Conservation (phyloP, 2,329 filamentous ascomycete species). For the Xylaria digitata region DNA sequence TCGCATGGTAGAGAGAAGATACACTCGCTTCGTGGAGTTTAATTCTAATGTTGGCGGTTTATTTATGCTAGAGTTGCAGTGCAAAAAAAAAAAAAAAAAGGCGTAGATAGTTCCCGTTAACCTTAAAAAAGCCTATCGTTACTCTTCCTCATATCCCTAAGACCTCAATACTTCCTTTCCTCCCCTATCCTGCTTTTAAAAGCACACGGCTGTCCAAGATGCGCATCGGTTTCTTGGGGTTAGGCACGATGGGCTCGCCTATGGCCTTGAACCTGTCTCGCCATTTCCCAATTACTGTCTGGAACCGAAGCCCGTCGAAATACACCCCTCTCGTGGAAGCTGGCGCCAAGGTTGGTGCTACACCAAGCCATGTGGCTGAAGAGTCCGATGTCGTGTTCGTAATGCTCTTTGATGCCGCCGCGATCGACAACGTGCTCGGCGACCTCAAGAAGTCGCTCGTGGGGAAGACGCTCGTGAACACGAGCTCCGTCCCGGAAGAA, state of each 20-base stretch:
- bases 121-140: not conserved
- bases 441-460: slow-evolving; percentile 43
- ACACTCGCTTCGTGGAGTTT: not conserved
- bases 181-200: not conserved
- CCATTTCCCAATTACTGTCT: slow-evolving; percentile 46
- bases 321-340: slow-evolving; percentile 40
- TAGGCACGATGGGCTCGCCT: slow-evolving; percentile 51
- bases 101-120: not conserved
- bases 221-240: slow-evolving; percentile 49
- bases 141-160: not conserved
- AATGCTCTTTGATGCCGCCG: slow-evolving; percentile 49
- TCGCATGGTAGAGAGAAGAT: not conserved
- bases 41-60: not conserved
- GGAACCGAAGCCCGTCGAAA: slow-evolving; percentile 49
- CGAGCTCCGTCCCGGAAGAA: slow-evolving; percentile 47
- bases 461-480: slow-evolving; percentile 51
- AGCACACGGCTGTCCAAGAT: slow-evolving; percentile 14
- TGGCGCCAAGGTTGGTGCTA: slow-evolving; percentile 42
- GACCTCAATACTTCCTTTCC: not conserved
- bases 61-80: not conserved
- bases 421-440: slow-evolving; percentile 43
- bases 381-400: slow-evolving; percentile 49
- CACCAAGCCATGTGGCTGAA: slow-evolving; percentile 44
- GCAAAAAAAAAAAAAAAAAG: not conserved
- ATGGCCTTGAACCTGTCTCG: slow-evolving; percentile 51